Percentiles rank a stretch among this genome's conserved stretches.
These are phyloP conservation scores for Cystofilobasidium bisporidii DNA, from an alignment of 768 basidiomycete species.

Conservation along the genomic window DNA sequence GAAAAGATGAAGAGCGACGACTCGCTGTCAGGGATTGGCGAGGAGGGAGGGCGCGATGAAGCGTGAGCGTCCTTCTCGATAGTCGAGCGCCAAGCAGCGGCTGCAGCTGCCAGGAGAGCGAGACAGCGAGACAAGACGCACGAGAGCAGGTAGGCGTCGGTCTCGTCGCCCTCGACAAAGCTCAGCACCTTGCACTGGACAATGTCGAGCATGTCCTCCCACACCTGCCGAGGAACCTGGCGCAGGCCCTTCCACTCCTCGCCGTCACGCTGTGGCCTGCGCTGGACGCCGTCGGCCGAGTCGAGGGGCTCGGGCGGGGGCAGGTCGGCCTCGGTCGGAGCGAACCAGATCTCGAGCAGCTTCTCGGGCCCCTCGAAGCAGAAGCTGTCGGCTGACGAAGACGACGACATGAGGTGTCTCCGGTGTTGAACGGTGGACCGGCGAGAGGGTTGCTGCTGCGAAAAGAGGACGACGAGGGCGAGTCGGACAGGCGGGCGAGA, in stretches of 20 bases:
- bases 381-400: background rate
- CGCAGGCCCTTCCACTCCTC: constrained; percentile 60
- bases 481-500: no score
- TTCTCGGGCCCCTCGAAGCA: constrained; percentile 31
- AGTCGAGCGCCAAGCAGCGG: background rate
- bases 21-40: constrained; percentile 53
- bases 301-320: constrained; percentile 36
- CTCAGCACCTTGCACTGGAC: constrained; percentile 95
- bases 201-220: constrained; percentile 96
- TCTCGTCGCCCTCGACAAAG: constrained; percentile 74
- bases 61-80: background rate
- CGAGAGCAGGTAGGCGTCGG: constrained; percentile 95
- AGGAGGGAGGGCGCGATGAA: no score
- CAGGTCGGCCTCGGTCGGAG: constrained; percentile 58
- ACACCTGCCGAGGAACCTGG: constrained; percentile 60
- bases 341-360: constrained; percentile 93
- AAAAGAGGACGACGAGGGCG: no score
- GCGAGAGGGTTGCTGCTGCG: no score
- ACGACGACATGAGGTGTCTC: background rate
- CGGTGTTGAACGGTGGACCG: background rate
- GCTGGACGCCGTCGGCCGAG: background rate
- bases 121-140: constrained; percentile 40
- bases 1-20: constrained; percentile 91
- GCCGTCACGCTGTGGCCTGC: constrained; percentile 21
- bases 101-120: background rate